A percentile compares a stretch with the other conserved stretches of the same genome.
Evolutionary conservation across 345 rosid species (phyloP).

Genomic region (Turnera subulata): DNA sequence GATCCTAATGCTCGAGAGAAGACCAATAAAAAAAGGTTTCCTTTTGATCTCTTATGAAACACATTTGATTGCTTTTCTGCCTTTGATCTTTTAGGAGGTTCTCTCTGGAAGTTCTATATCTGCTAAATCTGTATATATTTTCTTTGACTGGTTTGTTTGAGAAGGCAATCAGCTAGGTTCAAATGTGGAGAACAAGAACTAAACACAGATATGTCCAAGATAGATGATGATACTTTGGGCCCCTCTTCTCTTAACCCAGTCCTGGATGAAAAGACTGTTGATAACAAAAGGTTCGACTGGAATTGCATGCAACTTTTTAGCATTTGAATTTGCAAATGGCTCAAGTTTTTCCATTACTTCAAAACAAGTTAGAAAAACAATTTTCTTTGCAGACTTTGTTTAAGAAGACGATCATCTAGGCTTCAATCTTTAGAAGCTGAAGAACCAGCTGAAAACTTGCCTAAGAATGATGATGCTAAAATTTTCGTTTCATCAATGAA

Average conservation of each 20-base stretch:
- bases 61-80: too few species aligned
- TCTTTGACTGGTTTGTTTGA: not conserved
- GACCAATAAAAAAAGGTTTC: constrained; percentile 38
- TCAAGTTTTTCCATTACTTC: not conserved
- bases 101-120: too few species aligned
- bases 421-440: constrained; percentile 23
- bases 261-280: constrained; percentile 5
- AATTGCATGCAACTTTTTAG: not conserved
- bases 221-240: constrained; percentile 2
- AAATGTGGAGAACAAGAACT: constrained; percentile 18
- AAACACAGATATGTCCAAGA: constrained; percentile 3
- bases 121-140: not conserved
- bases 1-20: constrained; percentile 23
- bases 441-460: constrained; percentile 16
- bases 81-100: too few species aligned
- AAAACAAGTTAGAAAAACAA: not conserved
- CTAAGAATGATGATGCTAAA: not conserved
- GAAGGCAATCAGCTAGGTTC: constrained; percentile 19
- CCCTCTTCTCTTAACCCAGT: not conserved
- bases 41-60: not conserved
- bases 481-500: not conserved
- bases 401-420: constrained; percentile 25
- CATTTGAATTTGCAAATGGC: not conserved
- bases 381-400: constrained; percentile 16
- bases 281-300: constrained; percentile 12